Evolutionary conservation across 208 protist genomes (phyloP).

Genomic region (Crithidia sp.): DNA sequence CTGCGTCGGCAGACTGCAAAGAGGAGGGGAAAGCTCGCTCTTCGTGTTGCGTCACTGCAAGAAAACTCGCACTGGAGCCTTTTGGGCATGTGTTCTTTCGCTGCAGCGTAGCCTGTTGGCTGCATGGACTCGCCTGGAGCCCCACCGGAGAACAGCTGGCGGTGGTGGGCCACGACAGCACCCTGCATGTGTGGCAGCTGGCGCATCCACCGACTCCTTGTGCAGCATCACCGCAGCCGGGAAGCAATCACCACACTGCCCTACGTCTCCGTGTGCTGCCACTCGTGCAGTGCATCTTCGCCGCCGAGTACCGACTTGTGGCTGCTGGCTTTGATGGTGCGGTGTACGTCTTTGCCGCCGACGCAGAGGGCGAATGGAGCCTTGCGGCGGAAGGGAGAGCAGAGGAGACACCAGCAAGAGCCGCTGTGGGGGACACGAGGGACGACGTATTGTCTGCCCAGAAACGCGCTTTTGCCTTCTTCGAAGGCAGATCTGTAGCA

Average conservation of each 20-base stretch:
- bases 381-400: not conserved
- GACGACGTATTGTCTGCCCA: not conserved
- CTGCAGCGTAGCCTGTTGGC: constrained; percentile 10
- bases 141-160: constrained; percentile 21
- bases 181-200: constrained; percentile 21
- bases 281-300: constrained; percentile 22
- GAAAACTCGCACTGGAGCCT: not conserved
- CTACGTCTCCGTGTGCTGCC: constrained; percentile 21
- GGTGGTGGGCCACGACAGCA: constrained; percentile 29
- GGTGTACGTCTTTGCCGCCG: constrained; percentile 19
- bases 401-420: not conserved
- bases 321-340: constrained; percentile 24
- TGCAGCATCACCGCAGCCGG: not conserved
- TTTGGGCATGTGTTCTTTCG: constrained; percentile 20
- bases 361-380: not conserved
- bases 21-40: too few relatives aligned
- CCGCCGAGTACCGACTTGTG: constrained; percentile 7
- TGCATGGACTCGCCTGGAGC: constrained; percentile 23
- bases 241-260: not conserved
- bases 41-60: too few relatives aligned
- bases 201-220: not conserved
- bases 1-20: too few relatives aligned
- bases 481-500: not conserved
- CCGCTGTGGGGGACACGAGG: not conserved
- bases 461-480: constrained; percentile 7